Conservation (phyloP, 495 filamentous ascomycete species). For the Podospora appendiculata region DNA sequence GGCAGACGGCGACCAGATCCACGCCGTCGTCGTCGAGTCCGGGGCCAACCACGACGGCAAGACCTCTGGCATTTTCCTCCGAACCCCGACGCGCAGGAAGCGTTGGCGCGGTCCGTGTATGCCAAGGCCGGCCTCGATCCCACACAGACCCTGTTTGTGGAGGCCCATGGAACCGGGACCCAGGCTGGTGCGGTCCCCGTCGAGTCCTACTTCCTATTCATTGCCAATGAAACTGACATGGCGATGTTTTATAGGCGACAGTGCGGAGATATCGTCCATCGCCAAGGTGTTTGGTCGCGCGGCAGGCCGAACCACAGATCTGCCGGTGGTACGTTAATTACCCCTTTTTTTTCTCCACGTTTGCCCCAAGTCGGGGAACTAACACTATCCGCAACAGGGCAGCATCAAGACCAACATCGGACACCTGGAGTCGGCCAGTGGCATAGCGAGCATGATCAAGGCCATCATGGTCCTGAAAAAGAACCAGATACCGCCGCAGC, state of each 20-base stretch:
- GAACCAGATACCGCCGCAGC: slow-evolving; percentile 31
- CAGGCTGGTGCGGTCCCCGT: neutral
- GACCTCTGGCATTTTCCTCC: slow-evolving; percentile 41
- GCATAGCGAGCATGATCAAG: slow-evolving; percentile 46
- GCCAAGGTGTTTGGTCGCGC: slow-evolving; percentile 22
- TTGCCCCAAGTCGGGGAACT: no score
- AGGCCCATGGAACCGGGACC: slow-evolving; percentile 26
- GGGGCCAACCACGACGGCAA: slow-evolving; percentile 48
- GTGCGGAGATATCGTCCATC: slow-evolving; percentile 30
- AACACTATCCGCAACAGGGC: slow-evolving; percentile 12
- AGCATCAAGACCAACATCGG: slow-evolving; percentile 49
- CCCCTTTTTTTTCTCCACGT: no score
- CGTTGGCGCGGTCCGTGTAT: slow-evolving; percentile 40
- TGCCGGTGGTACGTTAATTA: slow-evolving; percentile 25
- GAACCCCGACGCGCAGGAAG: slow-evolving; percentile 39
- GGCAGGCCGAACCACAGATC: slow-evolving; percentile 12
- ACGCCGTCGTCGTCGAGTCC: slow-evolving; percentile 47
- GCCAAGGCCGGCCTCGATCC: slow-evolving; percentile 32
- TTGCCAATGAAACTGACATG: no score
- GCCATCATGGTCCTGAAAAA: slow-evolving; percentile 39
- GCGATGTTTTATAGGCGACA: neutral
- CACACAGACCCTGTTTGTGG: slow-evolving; percentile 34
- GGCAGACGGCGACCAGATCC: slow-evolving; percentile 40
- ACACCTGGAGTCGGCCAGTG: slow-evolving; percentile 43
- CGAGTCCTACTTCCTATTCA: no score